Conservation (phyloP, 352 stramenopile genomes). For the Lagenidium sp. region DNA sequence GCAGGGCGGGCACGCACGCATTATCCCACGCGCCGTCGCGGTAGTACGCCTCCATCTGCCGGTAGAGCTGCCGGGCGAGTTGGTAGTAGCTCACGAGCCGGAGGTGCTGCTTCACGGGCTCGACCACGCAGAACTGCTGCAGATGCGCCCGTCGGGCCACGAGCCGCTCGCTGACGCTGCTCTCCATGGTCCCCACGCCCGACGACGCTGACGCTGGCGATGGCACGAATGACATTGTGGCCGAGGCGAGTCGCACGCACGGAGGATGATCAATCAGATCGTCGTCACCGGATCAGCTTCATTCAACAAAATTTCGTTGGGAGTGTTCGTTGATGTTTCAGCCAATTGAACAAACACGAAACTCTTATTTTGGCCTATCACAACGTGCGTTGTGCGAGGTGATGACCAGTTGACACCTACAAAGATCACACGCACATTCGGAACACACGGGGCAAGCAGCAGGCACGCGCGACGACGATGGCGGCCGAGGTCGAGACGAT, state of each 20-base stretch:
- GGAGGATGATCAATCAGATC: constrained; percentile 2
- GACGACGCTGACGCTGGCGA: not conserved
- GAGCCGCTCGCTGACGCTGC: constrained; percentile 31
- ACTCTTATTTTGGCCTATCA: too few species aligned
- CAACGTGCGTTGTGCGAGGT: not conserved
- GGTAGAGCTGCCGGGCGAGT: constrained; percentile 62
- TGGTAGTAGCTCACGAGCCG: constrained; percentile 62
- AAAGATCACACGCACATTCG: not conserved
- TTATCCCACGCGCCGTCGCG: constrained; percentile 54
- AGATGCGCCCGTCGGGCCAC: constrained; percentile 44
- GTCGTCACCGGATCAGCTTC: constrained; percentile 8
- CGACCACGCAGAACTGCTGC: constrained; percentile 46
- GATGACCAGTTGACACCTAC: not conserved
- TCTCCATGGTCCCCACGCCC: too few species aligned
- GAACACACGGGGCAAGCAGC: not conserved
- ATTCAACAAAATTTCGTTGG: constrained; percentile 1
- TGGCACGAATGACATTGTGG: not conserved
- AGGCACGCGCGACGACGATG: constrained; percentile 3
- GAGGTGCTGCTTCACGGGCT: constrained; percentile 56
- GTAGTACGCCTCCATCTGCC: constrained; percentile 64
- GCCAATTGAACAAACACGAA: constrained; percentile 5
- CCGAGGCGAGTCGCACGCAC: not conserved
- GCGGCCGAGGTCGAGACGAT: constrained; percentile 13
- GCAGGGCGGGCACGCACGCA: constrained; percentile 41
- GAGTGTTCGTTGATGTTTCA: constrained; percentile 5